Evolutionary conservation across 169 alveolate genomes (phyloP), one percentile per base, ranked within the genome.

Genomic region (Eimeria acervulina): DNA sequence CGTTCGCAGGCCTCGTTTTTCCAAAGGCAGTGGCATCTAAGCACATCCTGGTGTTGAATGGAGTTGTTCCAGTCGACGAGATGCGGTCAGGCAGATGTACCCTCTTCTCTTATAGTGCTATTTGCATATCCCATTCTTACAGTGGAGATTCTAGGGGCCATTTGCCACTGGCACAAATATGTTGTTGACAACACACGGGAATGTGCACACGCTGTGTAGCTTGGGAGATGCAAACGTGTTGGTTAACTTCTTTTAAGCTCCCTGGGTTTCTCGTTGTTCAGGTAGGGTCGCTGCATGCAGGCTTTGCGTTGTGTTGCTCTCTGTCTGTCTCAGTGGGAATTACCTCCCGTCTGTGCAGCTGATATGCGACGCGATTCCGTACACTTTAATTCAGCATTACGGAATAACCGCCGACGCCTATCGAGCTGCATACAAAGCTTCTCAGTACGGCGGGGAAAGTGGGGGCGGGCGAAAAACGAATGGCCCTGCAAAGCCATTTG

Each of bases 41-140:
- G 97, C 99, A 99, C 68, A 99, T 99, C 96, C 98, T 99, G 98
- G 97, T 99, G 80, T 98, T 99, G 52, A 99, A 99, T 97, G 99
- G 99, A 13, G 99, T 99, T 10, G 97, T 98, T 59, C 99, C 99
- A 23, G 98, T 99, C 51, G 99, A 99, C 92, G 99, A 99, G 61
- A 97, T 99, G 94, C 97, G 97, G 98, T 96, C 51, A 61, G 94
- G 26, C 44, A 68, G 78, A 15, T 44, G 12, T 44, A 68, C 6
- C 7, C 15, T 0, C 13, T n/a, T 6, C 33, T 6, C 13, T n/a
- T n/a, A 4, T 68, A 13, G 28, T n/a, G 44, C 78, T 68, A 63
- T 63, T 21, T 63, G 13, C 78, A 13, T 44, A 0, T 68, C 78
- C 40, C 44, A 68, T 68, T 68, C 78, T 1, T 31, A 68, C 78